A percentile compares a stretch with the other conserved stretches of the same genome.
phyloP scores from a whole-genome alignment of 768 basidiomycete species.

The Xanthoconium purpureum region DNA sequence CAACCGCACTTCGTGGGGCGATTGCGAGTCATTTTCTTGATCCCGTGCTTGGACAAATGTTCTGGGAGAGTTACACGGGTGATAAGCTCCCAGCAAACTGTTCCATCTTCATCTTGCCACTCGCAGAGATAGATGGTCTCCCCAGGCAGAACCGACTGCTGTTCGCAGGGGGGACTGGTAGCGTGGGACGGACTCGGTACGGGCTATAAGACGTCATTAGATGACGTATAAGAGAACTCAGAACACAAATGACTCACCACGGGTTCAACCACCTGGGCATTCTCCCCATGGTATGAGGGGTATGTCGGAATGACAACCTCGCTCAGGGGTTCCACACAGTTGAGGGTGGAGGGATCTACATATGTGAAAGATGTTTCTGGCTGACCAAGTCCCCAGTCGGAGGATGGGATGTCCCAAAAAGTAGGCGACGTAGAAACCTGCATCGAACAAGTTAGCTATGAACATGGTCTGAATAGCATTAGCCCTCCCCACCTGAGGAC shows the following conservation, averaged over 20 bases:
- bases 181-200: background rate
- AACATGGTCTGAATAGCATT: background rate
- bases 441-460: background rate
- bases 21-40: conserved; percentile 6
- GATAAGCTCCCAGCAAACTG: background rate
- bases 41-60: conserved; percentile 17
- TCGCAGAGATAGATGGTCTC: background rate
- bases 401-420: background rate
- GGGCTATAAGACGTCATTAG: background rate
- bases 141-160: background rate
- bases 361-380: background rate
- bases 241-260: too few species aligned
- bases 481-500: background rate
- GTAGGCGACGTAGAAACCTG: background rate
- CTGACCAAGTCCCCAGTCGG: background rate
- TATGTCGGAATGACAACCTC: too few species aligned
- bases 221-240: too few species aligned
- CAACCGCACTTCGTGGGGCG: conserved; percentile 1
- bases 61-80: background rate
- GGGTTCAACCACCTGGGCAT: too few species aligned
- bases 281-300: too few species aligned
- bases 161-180: background rate
- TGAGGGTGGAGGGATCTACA: background rate
- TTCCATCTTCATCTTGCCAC: conserved; percentile 6
- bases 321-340: too few species aligned